phyloP scores from a whole-genome alignment of 495 filamentous ascomycete species.

The Aspergillus sclerotioniger region DNA sequence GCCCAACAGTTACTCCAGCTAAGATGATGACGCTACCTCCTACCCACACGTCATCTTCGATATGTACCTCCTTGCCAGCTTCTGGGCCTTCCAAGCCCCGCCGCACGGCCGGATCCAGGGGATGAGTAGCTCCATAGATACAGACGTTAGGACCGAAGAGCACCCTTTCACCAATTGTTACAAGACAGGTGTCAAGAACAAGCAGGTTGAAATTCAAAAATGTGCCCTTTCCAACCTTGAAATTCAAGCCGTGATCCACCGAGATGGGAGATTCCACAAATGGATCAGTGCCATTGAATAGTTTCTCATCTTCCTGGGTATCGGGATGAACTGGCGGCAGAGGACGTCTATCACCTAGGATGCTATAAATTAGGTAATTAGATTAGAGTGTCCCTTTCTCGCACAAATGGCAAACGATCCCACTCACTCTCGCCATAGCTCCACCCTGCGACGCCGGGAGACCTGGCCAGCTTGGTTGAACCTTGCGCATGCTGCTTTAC shows the following conservation, averaged over 20 bases:
- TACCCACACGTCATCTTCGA: conserved; percentile 85
- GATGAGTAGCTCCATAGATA: conserved; percentile 69
- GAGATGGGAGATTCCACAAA: conserved; percentile 66
- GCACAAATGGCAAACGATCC: not conserved
- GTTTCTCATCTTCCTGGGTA: conserved; percentile 54
- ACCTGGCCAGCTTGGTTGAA: conserved; percentile 60
- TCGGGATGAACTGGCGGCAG: conserved; percentile 53
- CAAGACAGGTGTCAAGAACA: conserved; percentile 72
- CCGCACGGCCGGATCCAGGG: conserved; percentile 64
- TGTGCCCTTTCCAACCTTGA: conserved; percentile 60
- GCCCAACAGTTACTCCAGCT: conserved; percentile 70
- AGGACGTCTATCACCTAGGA: conserved; percentile 57
- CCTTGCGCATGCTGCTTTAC: conserved; percentile 52
- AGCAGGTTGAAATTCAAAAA: conserved; percentile 73
- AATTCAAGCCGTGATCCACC: conserved; percentile 73
- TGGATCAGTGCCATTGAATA: conserved; percentile 56
- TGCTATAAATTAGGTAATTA: conserved; percentile 33
- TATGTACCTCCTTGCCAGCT: conserved; percentile 65
- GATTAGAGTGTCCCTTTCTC: not conserved
- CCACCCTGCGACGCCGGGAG: conserved; percentile 53
- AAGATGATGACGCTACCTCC: conserved; percentile 69
- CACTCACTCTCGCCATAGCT: conserved; percentile 70
- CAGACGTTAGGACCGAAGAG: conserved; percentile 72
- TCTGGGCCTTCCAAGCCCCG: conserved; percentile 73
- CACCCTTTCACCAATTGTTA: conserved; percentile 73